These are phyloP conservation scores for Ophiostoma quercus DNA, from an alignment of 2,329 filamentous ascomycete genomes.

Conservation along the genomic window DNA sequence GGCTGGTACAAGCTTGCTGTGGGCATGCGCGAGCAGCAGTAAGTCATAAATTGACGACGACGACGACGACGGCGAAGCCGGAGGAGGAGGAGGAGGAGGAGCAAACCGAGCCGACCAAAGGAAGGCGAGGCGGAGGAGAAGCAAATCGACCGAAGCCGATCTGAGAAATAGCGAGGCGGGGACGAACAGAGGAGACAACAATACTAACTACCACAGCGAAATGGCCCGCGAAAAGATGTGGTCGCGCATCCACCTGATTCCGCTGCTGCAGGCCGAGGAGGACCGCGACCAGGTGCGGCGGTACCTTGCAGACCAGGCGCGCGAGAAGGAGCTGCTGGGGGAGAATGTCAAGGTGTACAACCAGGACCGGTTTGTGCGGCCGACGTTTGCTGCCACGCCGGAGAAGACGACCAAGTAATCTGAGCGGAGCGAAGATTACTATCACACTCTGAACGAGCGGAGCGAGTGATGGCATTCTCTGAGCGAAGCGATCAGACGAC, in stretches of 20 bases:
- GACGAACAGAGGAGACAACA: no score
- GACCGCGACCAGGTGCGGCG: slow-evolving; percentile 90
- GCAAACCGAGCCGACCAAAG: no score
- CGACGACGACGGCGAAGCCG: no score
- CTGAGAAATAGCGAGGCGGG: no score
- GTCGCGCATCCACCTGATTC: slow-evolving; percentile 91
- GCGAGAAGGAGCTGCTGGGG: slow-evolving; percentile 87
- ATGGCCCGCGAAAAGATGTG: slow-evolving; percentile 97
- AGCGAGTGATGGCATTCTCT: background rate
- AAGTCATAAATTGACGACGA: slow-evolving; percentile 37
- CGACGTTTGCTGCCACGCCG: slow-evolving; percentile 73
- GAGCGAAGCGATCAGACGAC: background rate
- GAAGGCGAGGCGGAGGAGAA: no score
- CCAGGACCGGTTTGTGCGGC: slow-evolving; percentile 80
- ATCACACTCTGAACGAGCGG: background rate
- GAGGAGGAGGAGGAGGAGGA: no score
- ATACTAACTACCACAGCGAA: slow-evolving; percentile 56
- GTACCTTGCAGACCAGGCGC: slow-evolving; percentile 76
- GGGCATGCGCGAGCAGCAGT: slow-evolving; percentile 90
- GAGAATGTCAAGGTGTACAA: slow-evolving; percentile 76
- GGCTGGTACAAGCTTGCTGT: slow-evolving; percentile 83
- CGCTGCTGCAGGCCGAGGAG: slow-evolving; percentile 90
- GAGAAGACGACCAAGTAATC: slow-evolving; percentile 52
- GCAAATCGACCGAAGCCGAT: no score
- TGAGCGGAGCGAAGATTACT: background rate